A percentile compares a stretch with the other conserved stretches of the same genome.
Evolutionary conservation across 2,329 filamentous ascomycete genomes (phyloP).

Genomic region (Colletotrichum tabaci): DNA sequence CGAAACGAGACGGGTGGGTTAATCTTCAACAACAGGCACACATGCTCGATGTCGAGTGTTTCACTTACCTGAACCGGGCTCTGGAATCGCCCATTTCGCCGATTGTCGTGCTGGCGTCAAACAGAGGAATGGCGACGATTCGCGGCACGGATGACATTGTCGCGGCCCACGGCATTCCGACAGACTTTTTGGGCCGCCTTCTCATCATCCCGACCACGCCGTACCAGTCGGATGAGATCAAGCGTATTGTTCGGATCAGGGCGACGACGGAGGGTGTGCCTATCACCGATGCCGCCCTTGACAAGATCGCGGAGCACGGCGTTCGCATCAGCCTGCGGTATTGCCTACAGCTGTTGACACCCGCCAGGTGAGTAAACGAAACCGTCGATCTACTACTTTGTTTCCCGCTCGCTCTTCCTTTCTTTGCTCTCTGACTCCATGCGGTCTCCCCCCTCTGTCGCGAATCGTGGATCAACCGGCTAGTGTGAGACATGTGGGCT

Average conservation of each 20-base stretch:
- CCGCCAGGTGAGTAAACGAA: slow-evolving; percentile 73
- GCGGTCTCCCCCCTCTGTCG: slow-evolving; percentile 12
- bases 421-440: slow-evolving; percentile 29
- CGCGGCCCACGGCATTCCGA: slow-evolving; percentile 92
- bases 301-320: slow-evolving; percentile 89
- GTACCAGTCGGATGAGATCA: slow-evolving; percentile 91
- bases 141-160: slow-evolving; percentile 86
- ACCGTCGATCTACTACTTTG: background rate
- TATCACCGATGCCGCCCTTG: slow-evolving; percentile 85
- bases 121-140: slow-evolving; percentile 94
- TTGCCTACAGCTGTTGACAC: slow-evolving; percentile 91
- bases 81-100: slow-evolving; percentile 95
- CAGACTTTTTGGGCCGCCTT: slow-evolving; percentile 92
- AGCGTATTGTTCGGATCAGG: slow-evolving; percentile 89
- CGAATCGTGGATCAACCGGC: slow-evolving; percentile 35
- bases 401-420: slow-evolving; percentile 27
- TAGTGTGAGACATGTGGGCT: slow-evolving; percentile 51
- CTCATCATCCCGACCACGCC: slow-evolving; percentile 96
- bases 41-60: slow-evolving; percentile 99
- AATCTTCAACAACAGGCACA: slow-evolving; percentile 76
- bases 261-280: slow-evolving; percentile 85
- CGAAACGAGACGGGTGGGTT: slow-evolving; percentile 36
- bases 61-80: slow-evolving; percentile 99
- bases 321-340: slow-evolving; percentile 93
- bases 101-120: slow-evolving; percentile 97